Conservation (phyloP, 2,329 filamentous ascomycete species). For the Ophiostoma australiae region DNA sequence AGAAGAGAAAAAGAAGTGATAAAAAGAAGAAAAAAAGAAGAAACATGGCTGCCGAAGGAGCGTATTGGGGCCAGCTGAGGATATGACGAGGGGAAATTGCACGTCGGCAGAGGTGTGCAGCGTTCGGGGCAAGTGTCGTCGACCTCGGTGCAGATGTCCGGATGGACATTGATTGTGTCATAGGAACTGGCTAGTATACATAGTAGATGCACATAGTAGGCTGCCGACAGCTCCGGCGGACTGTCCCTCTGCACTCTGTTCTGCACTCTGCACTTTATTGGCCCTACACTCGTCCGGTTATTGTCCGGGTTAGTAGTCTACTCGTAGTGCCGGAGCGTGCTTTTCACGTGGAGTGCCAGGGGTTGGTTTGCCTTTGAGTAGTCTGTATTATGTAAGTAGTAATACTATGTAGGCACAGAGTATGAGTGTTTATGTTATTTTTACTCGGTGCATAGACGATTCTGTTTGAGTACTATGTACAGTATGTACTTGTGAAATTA, state of each 20-base stretch:
- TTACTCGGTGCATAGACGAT: too few species aligned
- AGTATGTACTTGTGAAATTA: neutral
- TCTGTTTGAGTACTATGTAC: too few species aligned
- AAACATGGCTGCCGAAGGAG: neutral
- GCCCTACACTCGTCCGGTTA: neutral
- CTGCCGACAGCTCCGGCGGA: neutral
- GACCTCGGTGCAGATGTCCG: neutral
- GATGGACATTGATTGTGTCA: neutral
- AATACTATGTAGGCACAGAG: too few species aligned
- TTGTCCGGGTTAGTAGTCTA: neutral
- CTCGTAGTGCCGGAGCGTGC: neutral
- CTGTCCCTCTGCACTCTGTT: neutral
- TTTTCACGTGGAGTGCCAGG: constrained; percentile 2
- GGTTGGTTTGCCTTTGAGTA: neutral
- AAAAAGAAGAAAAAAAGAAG: too few species aligned
- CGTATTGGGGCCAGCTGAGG: neutral
- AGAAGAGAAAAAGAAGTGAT: neutral
- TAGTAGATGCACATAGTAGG: too few species aligned
- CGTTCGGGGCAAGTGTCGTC: too few species aligned
- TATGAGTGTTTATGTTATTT: too few species aligned
- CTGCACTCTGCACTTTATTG: too few species aligned
- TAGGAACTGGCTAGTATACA: neutral
- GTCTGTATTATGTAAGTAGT: too few species aligned
- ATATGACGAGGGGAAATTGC: neutral
- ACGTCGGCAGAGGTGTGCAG: neutral